Percentiles rank a stretch among this genome's conserved stretches.
phyloP scores from a whole-genome alignment of 164 flowering plant genomes.

The Stephania yunnanensis region DNA sequence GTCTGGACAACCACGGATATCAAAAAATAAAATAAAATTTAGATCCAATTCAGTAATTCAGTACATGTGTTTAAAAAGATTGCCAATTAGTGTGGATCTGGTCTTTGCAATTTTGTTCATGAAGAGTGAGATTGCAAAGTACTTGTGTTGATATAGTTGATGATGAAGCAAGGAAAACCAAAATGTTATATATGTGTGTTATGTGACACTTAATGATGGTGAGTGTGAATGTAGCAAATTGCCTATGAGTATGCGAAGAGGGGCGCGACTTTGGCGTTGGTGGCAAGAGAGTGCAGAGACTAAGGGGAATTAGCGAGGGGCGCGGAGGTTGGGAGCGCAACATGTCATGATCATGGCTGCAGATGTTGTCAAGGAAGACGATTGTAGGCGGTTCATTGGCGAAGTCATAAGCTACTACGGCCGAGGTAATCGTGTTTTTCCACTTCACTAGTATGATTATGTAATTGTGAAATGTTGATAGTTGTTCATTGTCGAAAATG shows the following conservation, averaged over 20 bases:
- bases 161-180: not conserved
- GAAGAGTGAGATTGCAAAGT: not conserved
- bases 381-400: constrained; percentile 67
- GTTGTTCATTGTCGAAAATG: too few species aligned
- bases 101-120: not conserved
- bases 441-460: not conserved
- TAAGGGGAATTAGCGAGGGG: constrained; percentile 60
- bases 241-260: constrained; percentile 90
- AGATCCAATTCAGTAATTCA: too few species aligned
- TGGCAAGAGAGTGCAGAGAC: constrained; percentile 74
- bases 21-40: too few species aligned
- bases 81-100: too few species aligned
- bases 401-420: constrained; percentile 58
- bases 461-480: too few species aligned
- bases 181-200: not conserved
- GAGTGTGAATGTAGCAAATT: constrained; percentile 50
- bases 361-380: constrained; percentile 92
- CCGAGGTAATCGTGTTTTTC: constrained; percentile 39
- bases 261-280: constrained; percentile 61
- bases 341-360: constrained; percentile 73
- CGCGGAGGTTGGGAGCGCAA: constrained; percentile 59
- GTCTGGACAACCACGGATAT: too few species aligned
- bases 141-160: not conserved
- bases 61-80: too few species aligned
- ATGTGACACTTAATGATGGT: not conserved